Percentiles rank a stretch among this genome's conserved stretches.
These are phyloP conservation scores for Rhododendron vialii DNA, from an alignment of 148 eudicot species.

Conservation along the genomic window DNA sequence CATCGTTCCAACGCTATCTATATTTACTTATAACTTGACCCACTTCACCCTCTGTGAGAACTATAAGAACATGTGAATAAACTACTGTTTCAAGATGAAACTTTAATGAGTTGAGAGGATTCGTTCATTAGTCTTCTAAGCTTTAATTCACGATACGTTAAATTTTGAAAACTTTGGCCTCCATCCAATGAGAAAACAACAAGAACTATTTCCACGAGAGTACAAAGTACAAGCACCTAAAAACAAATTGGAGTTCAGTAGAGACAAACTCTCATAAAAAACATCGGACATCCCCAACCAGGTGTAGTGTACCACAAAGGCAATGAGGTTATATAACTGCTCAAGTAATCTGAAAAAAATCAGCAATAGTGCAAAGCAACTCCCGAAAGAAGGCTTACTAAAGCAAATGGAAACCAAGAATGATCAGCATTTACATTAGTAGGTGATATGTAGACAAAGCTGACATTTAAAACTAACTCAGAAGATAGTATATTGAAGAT, in stretches of 20 bases:
- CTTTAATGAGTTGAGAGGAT: not conserved
- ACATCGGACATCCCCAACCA: not conserved
- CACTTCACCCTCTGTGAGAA: not conserved
- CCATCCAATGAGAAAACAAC: not conserved
- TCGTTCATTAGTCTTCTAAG: not conserved
- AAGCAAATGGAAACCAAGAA: not conserved
- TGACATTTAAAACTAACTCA: not conserved
- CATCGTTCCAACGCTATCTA: not conserved
- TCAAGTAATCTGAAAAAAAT: not conserved
- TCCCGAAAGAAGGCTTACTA: not conserved
- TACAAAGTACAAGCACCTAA: not conserved
- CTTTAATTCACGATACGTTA: not conserved
- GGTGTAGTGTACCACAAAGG: not conserved
- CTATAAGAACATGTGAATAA: not conserved
- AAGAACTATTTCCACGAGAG: not conserved
- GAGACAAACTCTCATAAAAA: not conserved
- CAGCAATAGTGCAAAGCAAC: not conserved
- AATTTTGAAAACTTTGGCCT: not conserved
- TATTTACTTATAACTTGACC: not conserved
- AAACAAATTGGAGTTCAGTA: not conserved
- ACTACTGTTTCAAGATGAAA: not conserved
- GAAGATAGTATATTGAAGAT: not conserved
- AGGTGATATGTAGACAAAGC: not conserved
- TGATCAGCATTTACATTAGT: not conserved
- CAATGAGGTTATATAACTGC: not conserved